Evolutionary conservation across 2,329 filamentous ascomycete genomes (phyloP).

Genomic region (Colletotrichum orchidophilum): DNA sequence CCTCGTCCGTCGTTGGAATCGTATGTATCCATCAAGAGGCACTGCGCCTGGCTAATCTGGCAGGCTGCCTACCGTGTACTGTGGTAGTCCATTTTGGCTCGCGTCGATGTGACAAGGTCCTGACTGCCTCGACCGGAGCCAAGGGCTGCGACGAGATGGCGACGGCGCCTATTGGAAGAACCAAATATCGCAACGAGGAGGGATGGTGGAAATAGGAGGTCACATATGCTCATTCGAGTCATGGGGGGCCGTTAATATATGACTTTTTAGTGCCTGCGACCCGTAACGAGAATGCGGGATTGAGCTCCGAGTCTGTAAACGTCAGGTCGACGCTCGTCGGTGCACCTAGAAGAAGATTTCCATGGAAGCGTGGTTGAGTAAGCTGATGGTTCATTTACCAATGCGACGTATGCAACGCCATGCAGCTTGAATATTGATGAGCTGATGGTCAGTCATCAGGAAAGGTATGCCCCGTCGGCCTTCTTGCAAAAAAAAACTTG

Average conservation of each 20-base stretch:
- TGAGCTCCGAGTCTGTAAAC: slow-evolving; percentile 14
- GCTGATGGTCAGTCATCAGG: neutral
- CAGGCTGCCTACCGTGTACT: neutral
- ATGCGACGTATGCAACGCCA: neutral
- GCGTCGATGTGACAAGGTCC: slow-evolving; percentile 23
- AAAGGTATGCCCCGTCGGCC: too few species aligned
- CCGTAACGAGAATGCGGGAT: slow-evolving; percentile 24
- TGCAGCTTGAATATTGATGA: neutral
- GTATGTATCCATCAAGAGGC: neutral
- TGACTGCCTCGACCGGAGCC: slow-evolving; percentile 22
- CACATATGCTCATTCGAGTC: neutral
- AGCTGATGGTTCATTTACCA: neutral
- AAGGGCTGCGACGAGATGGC: slow-evolving; percentile 1
- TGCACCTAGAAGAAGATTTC: neutral
- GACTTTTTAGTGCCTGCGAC: slow-evolving; percentile 6
- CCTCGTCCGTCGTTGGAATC: neutral
- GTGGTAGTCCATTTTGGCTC: slow-evolving; percentile 13
- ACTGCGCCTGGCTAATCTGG: slow-evolving; percentile 3
- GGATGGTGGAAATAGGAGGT: neutral
- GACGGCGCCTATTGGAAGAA: neutral
- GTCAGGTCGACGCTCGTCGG: neutral
- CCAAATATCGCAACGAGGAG: neutral
- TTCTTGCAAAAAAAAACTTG: neutral
- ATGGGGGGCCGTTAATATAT: neutral
- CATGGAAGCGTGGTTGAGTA: neutral